Base-by-base conservation (phyloP, 164 flowering plant genomes). In the Sedum album region DNA sequence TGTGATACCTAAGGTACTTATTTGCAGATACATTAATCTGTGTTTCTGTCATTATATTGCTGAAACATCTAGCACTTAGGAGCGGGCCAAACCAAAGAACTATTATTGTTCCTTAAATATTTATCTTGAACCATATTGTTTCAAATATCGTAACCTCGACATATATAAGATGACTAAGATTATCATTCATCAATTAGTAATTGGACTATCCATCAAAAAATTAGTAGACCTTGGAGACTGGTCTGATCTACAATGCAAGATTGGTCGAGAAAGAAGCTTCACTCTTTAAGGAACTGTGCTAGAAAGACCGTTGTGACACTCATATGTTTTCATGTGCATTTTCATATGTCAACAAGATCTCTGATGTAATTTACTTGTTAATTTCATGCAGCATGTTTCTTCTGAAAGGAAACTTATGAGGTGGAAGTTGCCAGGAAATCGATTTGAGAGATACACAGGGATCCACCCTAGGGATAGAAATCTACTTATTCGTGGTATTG, bases 401-500 rank as follows among this genome's bases (percentile, higher is more conserved):
- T 81, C 76, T 89, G 98, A 94, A 80, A 87, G 95, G 77, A 82
- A 46, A 77, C 48, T 88, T 65, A 82, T 94, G 23, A 82, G 77
- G 74, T 88, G 90, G 93, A 82, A 60, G 42, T 73, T 68, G 46
- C 85, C 86, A 2, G 98, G 98, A 66, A 82, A 77, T 55, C 76
- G 85, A 79, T 79, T 88, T 73, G 95, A 94, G 82, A 84, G 85
- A 70, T 53, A 72, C 60, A 73, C 95, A 36, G 97, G 98, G 71
- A 87, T 94, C 72, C 96, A 89, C 65, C 98, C 98, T 7, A 33
- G 87, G 0, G 97, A 94, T 71, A 81, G 96, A 70, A 83, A 76
- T 55, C 67, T 89, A 55, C 77, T 94, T 35, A 79, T 73, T 67
- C 86, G 83, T 14, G 98, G 96, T 25, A 67, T 89, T 55, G 55